Conservation (phyloP, 1,284 basidiomycete species). For the Schizophyllum amplum region DNA sequence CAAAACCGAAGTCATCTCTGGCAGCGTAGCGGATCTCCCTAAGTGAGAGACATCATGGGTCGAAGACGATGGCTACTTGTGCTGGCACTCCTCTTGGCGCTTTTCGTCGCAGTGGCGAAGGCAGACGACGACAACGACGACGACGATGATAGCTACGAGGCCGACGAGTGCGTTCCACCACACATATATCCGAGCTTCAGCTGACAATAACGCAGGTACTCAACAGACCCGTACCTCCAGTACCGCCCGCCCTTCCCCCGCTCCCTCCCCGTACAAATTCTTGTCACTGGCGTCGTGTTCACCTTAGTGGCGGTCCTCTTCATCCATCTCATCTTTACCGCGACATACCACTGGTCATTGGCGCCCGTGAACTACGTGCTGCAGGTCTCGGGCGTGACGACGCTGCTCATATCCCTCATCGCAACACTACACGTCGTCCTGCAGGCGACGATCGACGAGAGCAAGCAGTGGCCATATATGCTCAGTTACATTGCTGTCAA, state of each 20-base stretch:
- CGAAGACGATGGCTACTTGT: background rate
- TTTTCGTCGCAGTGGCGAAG: background rate
- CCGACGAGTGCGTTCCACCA: background rate
- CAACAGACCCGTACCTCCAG: constrained; percentile 63
- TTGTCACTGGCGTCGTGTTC: constrained; percentile 81
- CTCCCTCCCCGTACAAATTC: constrained; percentile 87
- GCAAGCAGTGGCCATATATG: constrained; percentile 88
- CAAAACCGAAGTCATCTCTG: too few relatives aligned
- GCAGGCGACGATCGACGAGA: constrained; percentile 48
- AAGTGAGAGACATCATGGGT: background rate
- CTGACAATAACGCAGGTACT: constrained; percentile 12
- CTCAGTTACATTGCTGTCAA: constrained; percentile 84
- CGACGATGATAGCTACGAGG: background rate
- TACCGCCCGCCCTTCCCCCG: constrained; percentile 76
- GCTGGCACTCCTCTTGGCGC: background rate
- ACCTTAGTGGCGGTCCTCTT: constrained; percentile 85
- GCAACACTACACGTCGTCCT: constrained; percentile 78
- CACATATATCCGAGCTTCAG: background rate
- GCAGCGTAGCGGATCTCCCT: too few relatives aligned
- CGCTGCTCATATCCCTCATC: constrained; percentile 70
- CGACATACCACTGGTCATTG: constrained; percentile 93
- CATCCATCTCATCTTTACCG: constrained; percentile 91
- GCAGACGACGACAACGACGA: background rate
- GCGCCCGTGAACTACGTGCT: constrained; percentile 88
- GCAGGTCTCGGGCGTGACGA: constrained; percentile 76